A percentile compares a stretch with the other conserved stretches of the same genome.
phyloP scores from a whole-genome alignment of 2,329 filamentous ascomycete genomes.

The Colletotrichum eleusines region DNA sequence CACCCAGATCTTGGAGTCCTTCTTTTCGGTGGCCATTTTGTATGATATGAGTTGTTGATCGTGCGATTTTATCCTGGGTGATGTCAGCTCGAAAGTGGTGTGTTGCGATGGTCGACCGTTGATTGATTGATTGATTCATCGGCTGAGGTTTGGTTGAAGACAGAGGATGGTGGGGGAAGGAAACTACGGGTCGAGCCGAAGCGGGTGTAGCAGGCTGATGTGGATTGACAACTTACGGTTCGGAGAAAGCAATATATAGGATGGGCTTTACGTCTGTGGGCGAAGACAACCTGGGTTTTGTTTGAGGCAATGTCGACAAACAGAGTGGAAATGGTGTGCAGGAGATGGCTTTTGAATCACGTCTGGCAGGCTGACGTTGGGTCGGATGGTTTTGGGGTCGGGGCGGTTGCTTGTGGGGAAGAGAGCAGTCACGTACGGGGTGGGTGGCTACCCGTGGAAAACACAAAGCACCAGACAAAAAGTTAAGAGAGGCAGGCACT shows the following conservation, averaged over 20 bases:
- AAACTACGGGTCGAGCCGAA: not conserved
- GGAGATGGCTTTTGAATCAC: conserved; percentile 26
- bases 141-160: not conserved
- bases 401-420: conserved; percentile 25
- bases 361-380: conserved; percentile 25
- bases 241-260: not conserved
- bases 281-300: not conserved
- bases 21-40: conserved; percentile 53
- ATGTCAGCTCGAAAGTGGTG: conserved; percentile 7
- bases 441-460: conserved; percentile 23
- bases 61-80: not conserved
- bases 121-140: conserved; percentile 4
- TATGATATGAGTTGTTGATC: conserved; percentile 17
- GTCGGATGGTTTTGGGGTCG: conserved; percentile 14
- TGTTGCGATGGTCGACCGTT: not conserved
- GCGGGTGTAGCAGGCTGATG: not conserved
- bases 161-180: conserved; percentile 13
- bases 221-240: not conserved
- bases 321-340: not conserved
- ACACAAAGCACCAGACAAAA: not conserved
- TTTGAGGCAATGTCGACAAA: not conserved
- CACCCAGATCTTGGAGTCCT: conserved; percentile 60
- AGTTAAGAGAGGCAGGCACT: not conserved
- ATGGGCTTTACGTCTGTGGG: not conserved
- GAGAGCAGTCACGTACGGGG: conserved; percentile 13